Evolutionary conservation across 345 rosid species (phyloP), one percentile per base, ranked within the genome.

Genomic region (Populus tremula): DNA sequence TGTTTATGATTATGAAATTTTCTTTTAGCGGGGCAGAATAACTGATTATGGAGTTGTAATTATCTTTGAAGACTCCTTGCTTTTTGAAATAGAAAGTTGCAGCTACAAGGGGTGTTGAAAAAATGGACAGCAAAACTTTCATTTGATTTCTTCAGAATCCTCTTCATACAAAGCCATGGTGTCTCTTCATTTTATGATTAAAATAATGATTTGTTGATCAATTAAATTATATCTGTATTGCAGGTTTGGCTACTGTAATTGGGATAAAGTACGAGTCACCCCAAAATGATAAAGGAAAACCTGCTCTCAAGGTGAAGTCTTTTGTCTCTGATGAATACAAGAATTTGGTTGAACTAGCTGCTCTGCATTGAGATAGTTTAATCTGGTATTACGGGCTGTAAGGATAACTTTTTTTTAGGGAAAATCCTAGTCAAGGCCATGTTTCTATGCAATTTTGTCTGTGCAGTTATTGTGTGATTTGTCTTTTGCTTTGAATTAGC

Each of bases 221-320:
- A 67, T 23, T 50, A 35, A 66, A 50, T 74, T 50, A 8, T 76
- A 36, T 77, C 5, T 62, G 2, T 71, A 21, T 59, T 78, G 68
- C 83, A 94, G 98, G 94, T 85, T 82, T 94, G 88, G 71, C 97
- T 7, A 91, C 98, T 16, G 88, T 94, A 29, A 93, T 94, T 50
- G 98, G 98, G 50, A 84, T 91, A 78, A 93, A 93, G 84, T 91
- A 83, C 27, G 90, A 67, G 66, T 87, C 97, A 36, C 97, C 97
- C 16, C 88, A 72, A 14, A 81, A 81, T 43, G 81, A 71, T 43
- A 72, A 81, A 8, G 84, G 79, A 31, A 75, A 77, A 68, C 79
- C 81, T 0, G 25, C 72, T 5, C n/a, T 86, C 72, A 92, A 89
- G 84, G 98, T 94, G 87, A 88, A 90, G 87, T 93, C 97, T n/a